Evolutionary conservation across 108 stramenopile genomes (phyloP), one percentile per base, ranked within the genome.

Genomic region (Skeletonema marinoi): DNA sequence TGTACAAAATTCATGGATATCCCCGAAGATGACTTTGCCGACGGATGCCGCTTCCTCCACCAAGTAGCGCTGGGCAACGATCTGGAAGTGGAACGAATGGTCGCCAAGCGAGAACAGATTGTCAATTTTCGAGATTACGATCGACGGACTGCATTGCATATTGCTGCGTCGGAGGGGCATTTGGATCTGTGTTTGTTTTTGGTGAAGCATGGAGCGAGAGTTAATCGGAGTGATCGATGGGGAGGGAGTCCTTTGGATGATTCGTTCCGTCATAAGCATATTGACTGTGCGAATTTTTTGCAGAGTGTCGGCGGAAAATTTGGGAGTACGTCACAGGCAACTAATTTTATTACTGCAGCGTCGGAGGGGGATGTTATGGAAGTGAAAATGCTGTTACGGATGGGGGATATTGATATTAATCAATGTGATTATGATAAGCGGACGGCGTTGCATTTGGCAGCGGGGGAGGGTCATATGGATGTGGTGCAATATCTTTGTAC

Each of bases 71-170:
- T 90, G 39, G 89, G 89, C 7, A 87, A 87, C 56, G 1, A 63
- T 7, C 17, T 31, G 1, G 70, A 81, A 59, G 75, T 84, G 6
- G 25, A 61, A 21, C 54, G 38, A 19, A 54, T 44, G 5, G 69
- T 70, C 0, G 14, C 74, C 16, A 13, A 29, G 4, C 51, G 65
- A 72, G 17, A 12, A n/a, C 25, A 66, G 31, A 32, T 85, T 6
- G 84, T 85, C 6, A 86, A 86, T 64, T 86, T 83, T 48, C 46
- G 78, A 32, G 90, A 90, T 74, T 90, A 88, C 51, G 90, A 90
- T 68, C 81, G 78, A 17, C 38, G 89, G 32, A 85, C 54, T 10
- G 21, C 54, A 17, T 58, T 89, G 73, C 91, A 92, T 71, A 44
- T 92, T 12, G 89, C 91, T 13, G 78, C 82, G 12, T 74, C 74